Percentiles rank a stretch among this genome's conserved stretches.
Conservation (phyloP, 345 rosid genomes). For the Salix koriyanagi region DNA sequence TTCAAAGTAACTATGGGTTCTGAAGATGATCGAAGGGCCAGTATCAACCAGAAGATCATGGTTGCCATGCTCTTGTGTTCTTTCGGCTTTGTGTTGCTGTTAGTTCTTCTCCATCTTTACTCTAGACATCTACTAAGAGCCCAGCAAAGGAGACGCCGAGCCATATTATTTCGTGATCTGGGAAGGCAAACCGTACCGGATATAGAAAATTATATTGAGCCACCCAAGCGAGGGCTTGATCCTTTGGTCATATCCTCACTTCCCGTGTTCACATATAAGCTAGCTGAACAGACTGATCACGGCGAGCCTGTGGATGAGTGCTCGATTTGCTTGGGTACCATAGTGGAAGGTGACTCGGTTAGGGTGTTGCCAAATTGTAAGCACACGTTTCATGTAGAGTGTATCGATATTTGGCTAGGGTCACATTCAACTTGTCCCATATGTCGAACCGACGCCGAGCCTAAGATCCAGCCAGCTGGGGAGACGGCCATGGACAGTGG, state of each 20-base stretch:
- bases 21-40: conserved; percentile 5
- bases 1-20: background rate
- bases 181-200: conserved; percentile 1
- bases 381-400: conserved; percentile 48
- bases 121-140: conserved; percentile 34
- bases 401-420: conserved; percentile 45
- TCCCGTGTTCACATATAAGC: conserved; percentile 30
- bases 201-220: conserved; percentile 17
- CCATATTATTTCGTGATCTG: background rate
- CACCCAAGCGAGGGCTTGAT: conserved; percentile 42
- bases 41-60: conserved; percentile 42
- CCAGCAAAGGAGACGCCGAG: conserved; percentile 31
- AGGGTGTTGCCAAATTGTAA: conserved; percentile 47
- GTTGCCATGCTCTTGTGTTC: conserved; percentile 39
- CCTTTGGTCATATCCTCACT: conserved; percentile 36
- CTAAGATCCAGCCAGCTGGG: conserved; percentile 10
- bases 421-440: conserved; percentile 46
- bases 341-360: conserved; percentile 30
- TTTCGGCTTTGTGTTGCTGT: conserved; percentile 35
- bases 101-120: conserved; percentile 39
- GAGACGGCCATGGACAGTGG: conserved; percentile 26
- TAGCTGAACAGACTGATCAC: background rate
- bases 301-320: conserved; percentile 27
- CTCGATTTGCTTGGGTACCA: conserved; percentile 38
- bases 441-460: conserved; percentile 43